These are phyloP conservation scores for Salix viminalis DNA, from an alignment of 345 rosid species.

Conservation along the genomic window DNA sequence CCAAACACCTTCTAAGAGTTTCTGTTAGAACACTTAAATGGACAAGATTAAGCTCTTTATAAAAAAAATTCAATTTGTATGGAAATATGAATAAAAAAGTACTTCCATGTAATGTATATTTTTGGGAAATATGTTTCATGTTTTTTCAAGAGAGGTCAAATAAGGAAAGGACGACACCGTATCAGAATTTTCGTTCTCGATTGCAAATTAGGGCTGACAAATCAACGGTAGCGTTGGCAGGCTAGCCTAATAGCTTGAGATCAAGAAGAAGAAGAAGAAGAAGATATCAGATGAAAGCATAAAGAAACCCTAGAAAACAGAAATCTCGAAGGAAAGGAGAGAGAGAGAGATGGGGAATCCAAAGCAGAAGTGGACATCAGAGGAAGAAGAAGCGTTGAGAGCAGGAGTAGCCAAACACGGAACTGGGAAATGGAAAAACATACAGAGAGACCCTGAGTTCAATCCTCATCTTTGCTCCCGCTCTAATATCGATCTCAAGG, in stretches of 20 bases:
- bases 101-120: too few species aligned
- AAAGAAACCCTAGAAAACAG: background rate
- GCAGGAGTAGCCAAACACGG: constrained; percentile 74
- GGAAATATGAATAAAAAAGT: too few species aligned
- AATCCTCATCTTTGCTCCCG: constrained; percentile 48
- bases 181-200: background rate
- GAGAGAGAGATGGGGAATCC: constrained; percentile 46
- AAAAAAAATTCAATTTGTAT: too few species aligned
- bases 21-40: too few species aligned
- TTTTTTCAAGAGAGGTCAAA: background rate
- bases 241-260: background rate
- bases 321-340: background rate
- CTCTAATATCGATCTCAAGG: constrained; percentile 85
- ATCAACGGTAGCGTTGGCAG: background rate
- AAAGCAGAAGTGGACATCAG: constrained; percentile 68
- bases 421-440: constrained; percentile 67
- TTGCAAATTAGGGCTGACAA: constrained; percentile 16
- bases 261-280: background rate
- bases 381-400: constrained; percentile 71
- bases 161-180: background rate
- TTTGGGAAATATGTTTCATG: too few species aligned
- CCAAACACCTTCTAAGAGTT: too few species aligned
- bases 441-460: constrained; percentile 64
- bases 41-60: too few species aligned
- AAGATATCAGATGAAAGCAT: background rate